Evolutionary conservation across 352 stramenopile species (phyloP).

Genomic region (Phytopythium ostracodes): DNA sequence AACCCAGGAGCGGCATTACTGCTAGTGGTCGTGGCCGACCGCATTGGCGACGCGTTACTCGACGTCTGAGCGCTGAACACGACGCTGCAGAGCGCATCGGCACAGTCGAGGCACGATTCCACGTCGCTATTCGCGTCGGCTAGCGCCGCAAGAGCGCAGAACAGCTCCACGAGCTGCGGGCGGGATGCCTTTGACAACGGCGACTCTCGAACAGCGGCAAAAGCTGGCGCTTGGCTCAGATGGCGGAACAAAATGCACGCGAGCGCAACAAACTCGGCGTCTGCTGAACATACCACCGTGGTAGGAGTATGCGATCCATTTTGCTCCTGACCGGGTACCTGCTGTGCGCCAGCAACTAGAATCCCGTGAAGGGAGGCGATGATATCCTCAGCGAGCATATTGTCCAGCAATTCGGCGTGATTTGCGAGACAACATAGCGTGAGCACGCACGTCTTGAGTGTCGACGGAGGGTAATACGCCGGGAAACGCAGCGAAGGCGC

Average conservation of each 20-base stretch:
- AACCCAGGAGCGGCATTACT: constrained; percentile 13
- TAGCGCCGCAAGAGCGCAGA: constrained; percentile 36
- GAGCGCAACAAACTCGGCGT: constrained; percentile 39
- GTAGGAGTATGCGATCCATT: not conserved
- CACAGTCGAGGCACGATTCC: constrained; percentile 52
- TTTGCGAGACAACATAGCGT: constrained; percentile 58
- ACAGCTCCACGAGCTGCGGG: constrained; percentile 31
- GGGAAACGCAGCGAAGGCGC: not conserved
- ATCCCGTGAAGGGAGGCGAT: constrained; percentile 37
- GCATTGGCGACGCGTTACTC: not conserved
- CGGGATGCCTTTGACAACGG: not conserved
- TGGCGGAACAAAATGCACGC: constrained; percentile 58
- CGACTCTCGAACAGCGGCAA: constrained; percentile 7
- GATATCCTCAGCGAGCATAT: constrained; percentile 46
- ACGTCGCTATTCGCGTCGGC: constrained; percentile 23
- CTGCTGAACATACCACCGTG: constrained; percentile 5
- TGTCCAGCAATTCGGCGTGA: constrained; percentile 25
- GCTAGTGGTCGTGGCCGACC: not conserved
- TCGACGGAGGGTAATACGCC: constrained; percentile 11
- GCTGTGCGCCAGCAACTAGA: constrained; percentile 15
- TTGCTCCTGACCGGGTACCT: not conserved
- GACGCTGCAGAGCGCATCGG: constrained; percentile 57
- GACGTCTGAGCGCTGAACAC: constrained; percentile 20
- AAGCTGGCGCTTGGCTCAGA: constrained; percentile 34
- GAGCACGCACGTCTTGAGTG: constrained; percentile 46